Percentiles rank a stretch among this genome's conserved stretches.
These are phyloP conservation scores for Hagleromyces aurorensis DNA, from an alignment of 805 yeast genomes.

Conservation along the genomic window DNA sequence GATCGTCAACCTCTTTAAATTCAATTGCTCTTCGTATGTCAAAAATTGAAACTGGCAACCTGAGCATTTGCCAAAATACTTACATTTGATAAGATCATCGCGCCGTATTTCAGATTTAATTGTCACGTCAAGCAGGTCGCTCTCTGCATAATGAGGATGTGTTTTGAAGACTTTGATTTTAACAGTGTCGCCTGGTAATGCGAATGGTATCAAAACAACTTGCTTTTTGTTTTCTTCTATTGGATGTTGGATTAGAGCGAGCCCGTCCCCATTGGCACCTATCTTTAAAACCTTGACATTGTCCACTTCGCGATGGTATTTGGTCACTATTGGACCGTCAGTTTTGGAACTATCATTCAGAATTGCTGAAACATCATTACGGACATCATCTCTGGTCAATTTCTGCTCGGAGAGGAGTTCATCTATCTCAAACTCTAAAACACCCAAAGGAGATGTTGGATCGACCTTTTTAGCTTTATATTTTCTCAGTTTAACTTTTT, in stretches of 20 bases:
- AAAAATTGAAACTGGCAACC: slow-evolving; percentile 92
- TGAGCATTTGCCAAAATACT: slow-evolving; percentile 85
- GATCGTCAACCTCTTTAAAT: slow-evolving; percentile 65
- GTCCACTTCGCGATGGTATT: slow-evolving; percentile 50
- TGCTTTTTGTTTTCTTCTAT: slow-evolving; percentile 39
- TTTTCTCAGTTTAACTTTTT: slow-evolving; percentile 39
- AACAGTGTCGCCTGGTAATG: slow-evolving; percentile 78
- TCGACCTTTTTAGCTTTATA: slow-evolving; percentile 60
- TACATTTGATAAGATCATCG: slow-evolving; percentile 52
- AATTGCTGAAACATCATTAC: slow-evolving; percentile 58
- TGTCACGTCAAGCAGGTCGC: slow-evolving; percentile 56
- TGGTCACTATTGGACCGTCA: slow-evolving; percentile 31
- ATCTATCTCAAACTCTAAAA: slow-evolving; percentile 64
- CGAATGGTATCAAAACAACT: slow-evolving; percentile 76
- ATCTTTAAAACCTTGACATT: slow-evolving; percentile 51
- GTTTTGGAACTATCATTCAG: slow-evolving; percentile 45
- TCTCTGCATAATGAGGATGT: slow-evolving; percentile 64
- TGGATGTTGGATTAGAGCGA: slow-evolving; percentile 63
- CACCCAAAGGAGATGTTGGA: slow-evolving; percentile 74
- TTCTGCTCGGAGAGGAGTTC: slow-evolving; percentile 40
- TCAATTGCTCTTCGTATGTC: slow-evolving; percentile 63
- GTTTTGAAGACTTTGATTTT: slow-evolving; percentile 67
- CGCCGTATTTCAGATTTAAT: slow-evolving; percentile 40
- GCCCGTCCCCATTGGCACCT: slow-evolving; percentile 82
- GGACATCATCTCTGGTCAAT: slow-evolving; percentile 39